Evolutionary conservation across 345 rosid genomes (phyloP), one percentile per base, ranked within the genome.

Genomic region (Pistacia vera): DNA sequence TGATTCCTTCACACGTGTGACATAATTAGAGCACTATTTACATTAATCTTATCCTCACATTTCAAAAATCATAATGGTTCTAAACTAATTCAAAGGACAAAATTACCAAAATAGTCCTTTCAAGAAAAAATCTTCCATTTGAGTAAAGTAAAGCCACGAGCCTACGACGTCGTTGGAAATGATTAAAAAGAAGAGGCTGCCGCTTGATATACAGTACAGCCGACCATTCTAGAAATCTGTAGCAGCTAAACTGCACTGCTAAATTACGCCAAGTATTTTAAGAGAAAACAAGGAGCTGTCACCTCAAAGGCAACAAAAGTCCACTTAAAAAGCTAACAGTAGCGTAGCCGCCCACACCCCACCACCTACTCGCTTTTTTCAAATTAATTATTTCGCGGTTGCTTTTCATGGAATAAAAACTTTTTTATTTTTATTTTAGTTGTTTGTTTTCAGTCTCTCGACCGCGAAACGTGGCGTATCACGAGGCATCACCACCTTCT

Each of bases 311-410:
- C 30, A 77, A 71, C 81, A 75, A 62, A 48, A 66, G 79, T 76
- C 84, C 81, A 76, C 77, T 81, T 36, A 44, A 75, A 71, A 75
- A 60, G 76, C 65, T 63, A 18, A 5, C 8, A 13, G 73, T 74
- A 65, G 18, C 51, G 63, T 81, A 75, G 78, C 85, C 85, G 85
- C 80, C 80, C 81, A 71, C 77, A 54, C 11, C 71, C 69, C 65
- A 46, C 65, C 44, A 73, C 70, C 75, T 8, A 57, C 57, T 49
- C 41, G 2, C 10, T 33, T 59, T 49, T 48, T 11, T n/a, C 4
- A 46, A 44, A 44, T 70, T 51, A 74, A 68, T 73, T 14, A 1
- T 70, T 64, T 60, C 67, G 70, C 80, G 57, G 75, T 74, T 60
- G 68, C 71, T 58, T 66, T 76, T 63, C 16, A 11, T 30, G 9